Conservation (phyloP, 192 early-diverging fungal genomes). For the Spizellomyces punctatus region DNA sequence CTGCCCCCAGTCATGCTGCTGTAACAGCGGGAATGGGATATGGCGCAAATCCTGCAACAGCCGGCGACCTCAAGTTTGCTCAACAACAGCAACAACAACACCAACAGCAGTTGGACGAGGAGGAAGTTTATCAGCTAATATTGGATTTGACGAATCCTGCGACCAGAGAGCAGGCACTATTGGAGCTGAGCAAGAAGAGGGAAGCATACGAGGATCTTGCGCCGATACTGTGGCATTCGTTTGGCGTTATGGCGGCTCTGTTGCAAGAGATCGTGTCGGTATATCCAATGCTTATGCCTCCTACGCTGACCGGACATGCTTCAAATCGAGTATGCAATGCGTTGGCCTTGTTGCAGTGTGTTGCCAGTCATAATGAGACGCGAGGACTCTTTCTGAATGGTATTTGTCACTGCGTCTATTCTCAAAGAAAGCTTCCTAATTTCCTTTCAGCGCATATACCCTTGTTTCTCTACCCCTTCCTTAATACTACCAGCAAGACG, state of each 20-base stretch:
- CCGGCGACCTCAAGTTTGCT: constrained; percentile 18
- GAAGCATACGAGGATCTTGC: constrained; percentile 96
- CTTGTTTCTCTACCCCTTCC: constrained; percentile 95
- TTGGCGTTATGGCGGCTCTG: constrained; percentile 92
- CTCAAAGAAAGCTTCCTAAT: neutral
- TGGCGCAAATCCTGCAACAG: neutral
- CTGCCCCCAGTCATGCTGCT: constrained; percentile 3
- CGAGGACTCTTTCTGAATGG: constrained; percentile 79
- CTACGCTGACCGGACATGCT: constrained; percentile 81
- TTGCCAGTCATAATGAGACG: constrained; percentile 93
- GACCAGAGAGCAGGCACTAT: constrained; percentile 83
- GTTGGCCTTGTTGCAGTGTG: constrained; percentile 91
- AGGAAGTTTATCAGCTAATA: constrained; percentile 87
- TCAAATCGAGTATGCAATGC: constrained; percentile 98
- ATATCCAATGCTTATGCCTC: constrained; percentile 87
- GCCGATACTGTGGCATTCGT: constrained; percentile 96
- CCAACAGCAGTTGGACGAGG: constrained; percentile 54
- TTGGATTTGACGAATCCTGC: constrained; percentile 76
- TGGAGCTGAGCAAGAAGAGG: constrained; percentile 91
- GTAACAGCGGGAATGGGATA: neutral
- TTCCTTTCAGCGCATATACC: constrained; percentile 83
- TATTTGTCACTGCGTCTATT: constrained; percentile 28
- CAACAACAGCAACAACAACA: constrained; percentile 35
- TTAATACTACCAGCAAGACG: constrained; percentile 94
- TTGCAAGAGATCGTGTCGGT: constrained; percentile 96